phyloP scores from a whole-genome alignment of 306 rosid genomes.

The Geum urbanum region DNA sequence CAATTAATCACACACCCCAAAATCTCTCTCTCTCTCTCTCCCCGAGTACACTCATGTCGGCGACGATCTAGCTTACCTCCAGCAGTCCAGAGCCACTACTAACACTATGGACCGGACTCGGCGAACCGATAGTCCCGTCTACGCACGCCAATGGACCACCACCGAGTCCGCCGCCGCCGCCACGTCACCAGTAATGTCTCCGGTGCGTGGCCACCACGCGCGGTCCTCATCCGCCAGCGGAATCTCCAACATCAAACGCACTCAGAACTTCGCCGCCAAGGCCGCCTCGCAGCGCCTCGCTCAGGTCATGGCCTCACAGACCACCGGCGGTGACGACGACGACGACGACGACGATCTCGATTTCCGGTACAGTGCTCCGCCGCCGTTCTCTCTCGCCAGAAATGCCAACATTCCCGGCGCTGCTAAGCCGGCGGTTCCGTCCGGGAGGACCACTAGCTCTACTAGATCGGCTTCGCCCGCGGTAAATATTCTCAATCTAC shows the following conservation, averaged over 20 bases:
- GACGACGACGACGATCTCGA: slow-evolving; percentile 79
- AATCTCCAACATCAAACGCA: slow-evolving; percentile 74
- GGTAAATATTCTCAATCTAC: slow-evolving; percentile 29
- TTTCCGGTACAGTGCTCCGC: slow-evolving; percentile 90
- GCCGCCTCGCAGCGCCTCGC: slow-evolving; percentile 99
- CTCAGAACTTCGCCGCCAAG: slow-evolving; percentile 91
- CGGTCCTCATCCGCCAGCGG: slow-evolving; percentile 80
- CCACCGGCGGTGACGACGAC: slow-evolving; percentile 43
- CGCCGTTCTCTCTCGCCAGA: slow-evolving; percentile 65
- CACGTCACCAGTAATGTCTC: slow-evolving; percentile 52
- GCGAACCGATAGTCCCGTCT: slow-evolving; percentile 46
- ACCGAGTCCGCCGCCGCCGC: slow-evolving; percentile 44
- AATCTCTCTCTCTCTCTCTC: not conserved
- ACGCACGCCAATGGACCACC: slow-evolving; percentile 45
- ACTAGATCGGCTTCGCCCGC: slow-evolving; percentile 70
- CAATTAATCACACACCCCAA: not conserved
- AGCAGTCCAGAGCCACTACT: not conserved
- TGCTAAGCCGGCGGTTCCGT: slow-evolving; percentile 31
- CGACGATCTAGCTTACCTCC: slow-evolving; percentile 12
- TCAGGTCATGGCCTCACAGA: slow-evolving; percentile 96
- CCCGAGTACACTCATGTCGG: not conserved
- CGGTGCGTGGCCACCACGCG: slow-evolving; percentile 60
- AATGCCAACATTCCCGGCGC: slow-evolving; percentile 27
- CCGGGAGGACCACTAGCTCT: slow-evolving; percentile 22
- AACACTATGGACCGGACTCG: slow-evolving; percentile 40